Evolutionary conservation across 805 yeast species (phyloP).

Genomic region (Clavispora phyllophila): DNA sequence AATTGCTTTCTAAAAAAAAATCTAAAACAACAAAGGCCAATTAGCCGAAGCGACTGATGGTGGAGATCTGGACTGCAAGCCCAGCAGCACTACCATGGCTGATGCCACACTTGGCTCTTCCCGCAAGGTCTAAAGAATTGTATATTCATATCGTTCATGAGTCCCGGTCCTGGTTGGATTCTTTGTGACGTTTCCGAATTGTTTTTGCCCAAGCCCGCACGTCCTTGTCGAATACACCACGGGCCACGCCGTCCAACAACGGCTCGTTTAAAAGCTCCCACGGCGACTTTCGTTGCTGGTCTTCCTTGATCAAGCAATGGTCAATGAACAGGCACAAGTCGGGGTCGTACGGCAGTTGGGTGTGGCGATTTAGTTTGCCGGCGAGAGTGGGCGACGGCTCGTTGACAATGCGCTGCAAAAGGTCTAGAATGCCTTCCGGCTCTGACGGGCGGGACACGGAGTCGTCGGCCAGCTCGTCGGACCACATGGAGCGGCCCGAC

Average conservation of each 20-base stretch:
- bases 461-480: conserved; percentile 25
- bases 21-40: too few species aligned
- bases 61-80: too few species aligned
- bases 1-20: too few species aligned
- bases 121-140: too few species aligned
- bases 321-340: conserved; percentile 65
- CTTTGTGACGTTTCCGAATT: conserved; percentile 31
- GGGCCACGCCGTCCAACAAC: conserved; percentile 28
- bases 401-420: conserved; percentile 87
- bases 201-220: conserved; percentile 38
- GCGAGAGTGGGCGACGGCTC: conserved; percentile 78
- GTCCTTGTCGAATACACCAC: conserved; percentile 31
- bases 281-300: conserved; percentile 63
- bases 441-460: conserved; percentile 25
- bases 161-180: conserved; percentile 10
- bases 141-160: neutral
- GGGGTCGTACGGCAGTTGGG: conserved; percentile 31
- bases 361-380: conserved; percentile 26
- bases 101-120: too few species aligned
- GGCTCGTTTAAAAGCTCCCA: conserved; percentile 50
- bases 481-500: conserved; percentile 77
- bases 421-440: conserved; percentile 85
- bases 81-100: too few species aligned
- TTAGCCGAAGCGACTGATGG: too few species aligned
- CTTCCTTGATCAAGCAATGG: conserved; percentile 69